A percentile compares a stretch with the other conserved stretches of the same genome.
Evolutionary conservation across 805 yeast species (phyloP).

Genomic region (Myxozyma nipponensis): DNA sequence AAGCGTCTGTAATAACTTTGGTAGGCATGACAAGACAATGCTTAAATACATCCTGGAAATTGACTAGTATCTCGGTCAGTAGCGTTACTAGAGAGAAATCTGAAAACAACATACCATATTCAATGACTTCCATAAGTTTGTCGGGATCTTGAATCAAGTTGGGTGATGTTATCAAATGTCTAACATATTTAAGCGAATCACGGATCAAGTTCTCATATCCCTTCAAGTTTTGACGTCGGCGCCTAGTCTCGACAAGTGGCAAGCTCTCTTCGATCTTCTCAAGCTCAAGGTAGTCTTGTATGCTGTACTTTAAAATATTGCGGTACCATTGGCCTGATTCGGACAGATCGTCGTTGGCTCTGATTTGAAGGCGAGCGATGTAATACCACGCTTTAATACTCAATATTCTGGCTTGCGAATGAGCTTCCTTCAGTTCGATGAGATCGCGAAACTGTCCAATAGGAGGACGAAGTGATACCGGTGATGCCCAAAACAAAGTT

Average conservation of each 20-base stretch:
- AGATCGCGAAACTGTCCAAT: conserved; percentile 30
- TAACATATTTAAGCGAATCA: conserved; percentile 18
- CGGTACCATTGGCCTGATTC: conserved; percentile 27
- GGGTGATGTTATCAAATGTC: conserved; percentile 9
- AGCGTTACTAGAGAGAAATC: neutral
- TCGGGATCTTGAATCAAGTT: conserved; percentile 9
- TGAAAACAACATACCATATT: conserved; percentile 9
- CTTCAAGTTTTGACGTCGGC: conserved; percentile 11
- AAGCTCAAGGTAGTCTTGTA: conserved; percentile 24
- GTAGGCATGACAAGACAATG: conserved; percentile 11
- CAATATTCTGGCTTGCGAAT: conserved; percentile 29
- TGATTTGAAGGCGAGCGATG: conserved; percentile 18
- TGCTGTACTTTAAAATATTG: conserved; percentile 15
- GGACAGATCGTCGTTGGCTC: conserved; percentile 1
- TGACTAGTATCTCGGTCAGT: neutral
- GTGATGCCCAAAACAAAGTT: conserved; percentile 32
- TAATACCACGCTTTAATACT: conserved; percentile 32
- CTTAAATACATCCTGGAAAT: conserved; percentile 12
- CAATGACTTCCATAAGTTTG: conserved; percentile 8
- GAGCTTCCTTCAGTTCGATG: conserved; percentile 27
- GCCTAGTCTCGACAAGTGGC: conserved; percentile 7
- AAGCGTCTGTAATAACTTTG: conserved; percentile 12
- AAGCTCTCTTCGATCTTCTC: conserved; percentile 14
- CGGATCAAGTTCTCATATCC: conserved; percentile 18
- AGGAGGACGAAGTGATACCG: conserved; percentile 24